Evolutionary conservation across 1,284 basidiomycete species (phyloP).

Genomic region (Melampsora larici-populina): DNA sequence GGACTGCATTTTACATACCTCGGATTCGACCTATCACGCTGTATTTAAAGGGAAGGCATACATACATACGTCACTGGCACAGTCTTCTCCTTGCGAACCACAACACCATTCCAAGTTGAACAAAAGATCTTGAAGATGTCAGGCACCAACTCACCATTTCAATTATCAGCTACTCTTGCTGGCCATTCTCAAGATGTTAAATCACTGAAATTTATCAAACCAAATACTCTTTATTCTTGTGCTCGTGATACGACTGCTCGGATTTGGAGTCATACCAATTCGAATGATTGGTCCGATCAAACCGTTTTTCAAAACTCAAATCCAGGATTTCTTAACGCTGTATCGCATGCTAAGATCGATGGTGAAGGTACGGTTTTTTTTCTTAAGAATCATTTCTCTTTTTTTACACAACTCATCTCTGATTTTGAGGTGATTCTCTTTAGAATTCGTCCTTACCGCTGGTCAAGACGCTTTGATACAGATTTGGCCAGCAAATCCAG

Average conservation of each 20-base stretch:
- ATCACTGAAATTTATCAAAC: slow-evolving; percentile 53
- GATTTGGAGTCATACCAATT: slow-evolving; percentile 67
- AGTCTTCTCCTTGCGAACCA: too few relatives aligned
- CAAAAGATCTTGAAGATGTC: background rate
- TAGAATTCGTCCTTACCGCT: slow-evolving; percentile 78
- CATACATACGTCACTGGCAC: too few relatives aligned
- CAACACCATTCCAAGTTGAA: too few relatives aligned
- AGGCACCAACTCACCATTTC: slow-evolving; percentile 62
- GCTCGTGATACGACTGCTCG: slow-evolving; percentile 87
- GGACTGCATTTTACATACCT: too few relatives aligned
- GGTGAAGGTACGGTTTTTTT: slow-evolving; percentile 50
- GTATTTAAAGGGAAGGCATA: too few relatives aligned
- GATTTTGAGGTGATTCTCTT: background rate
- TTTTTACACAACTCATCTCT: background rate
- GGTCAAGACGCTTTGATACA: slow-evolving; percentile 81
- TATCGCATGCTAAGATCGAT: slow-evolving; percentile 62
- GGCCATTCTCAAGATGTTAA: slow-evolving; percentile 69
- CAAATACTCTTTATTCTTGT: slow-evolving; percentile 68
- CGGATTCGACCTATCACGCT: too few relatives aligned
- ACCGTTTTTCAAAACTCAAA: slow-evolving; percentile 64
- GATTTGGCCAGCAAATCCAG: slow-evolving; percentile 65
- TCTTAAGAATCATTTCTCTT: slow-evolving; percentile 25
- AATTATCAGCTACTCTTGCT: slow-evolving; percentile 71
- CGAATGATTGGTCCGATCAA: slow-evolving; percentile 60
- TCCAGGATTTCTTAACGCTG: slow-evolving; percentile 74